phyloP scores from a whole-genome alignment of 495 filamentous ascomycete genomes.

The Cercophora sp. region DNA sequence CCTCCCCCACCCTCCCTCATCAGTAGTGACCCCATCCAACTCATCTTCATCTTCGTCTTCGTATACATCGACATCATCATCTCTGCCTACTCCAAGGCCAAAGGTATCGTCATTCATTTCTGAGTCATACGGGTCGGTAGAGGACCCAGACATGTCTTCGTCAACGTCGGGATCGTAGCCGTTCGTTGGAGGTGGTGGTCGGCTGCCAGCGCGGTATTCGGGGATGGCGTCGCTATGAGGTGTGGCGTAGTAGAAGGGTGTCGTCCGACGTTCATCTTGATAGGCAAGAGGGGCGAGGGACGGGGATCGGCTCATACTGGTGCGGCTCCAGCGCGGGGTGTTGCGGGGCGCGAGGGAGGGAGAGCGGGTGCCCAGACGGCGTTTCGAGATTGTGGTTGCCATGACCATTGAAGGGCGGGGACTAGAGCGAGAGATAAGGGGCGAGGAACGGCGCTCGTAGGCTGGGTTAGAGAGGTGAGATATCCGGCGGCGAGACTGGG shows the following conservation, averaged over 20 bases:
- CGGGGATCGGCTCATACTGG: constrained; percentile 33
- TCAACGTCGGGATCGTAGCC: constrained; percentile 21
- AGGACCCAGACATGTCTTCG: constrained; percentile 24
- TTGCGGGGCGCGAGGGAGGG: constrained; percentile 40
- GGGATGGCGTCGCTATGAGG: constrained; percentile 46
- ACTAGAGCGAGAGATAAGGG: constrained; percentile 28
- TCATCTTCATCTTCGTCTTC: constrained; percentile 32
- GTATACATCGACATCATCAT: constrained; percentile 22
- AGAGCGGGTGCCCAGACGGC: constrained; percentile 35
- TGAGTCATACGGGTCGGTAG: constrained; percentile 26
- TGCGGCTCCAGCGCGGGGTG: constrained; percentile 45
- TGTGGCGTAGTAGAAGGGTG: constrained; percentile 51
- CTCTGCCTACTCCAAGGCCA: constrained; percentile 4
- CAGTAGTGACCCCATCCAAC: constrained; percentile 29
- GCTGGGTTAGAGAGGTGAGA: constrained; percentile 21
- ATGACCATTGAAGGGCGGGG: constrained; percentile 17
- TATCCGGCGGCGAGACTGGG: constrained; percentile 36
- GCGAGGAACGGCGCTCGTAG: constrained; percentile 37
- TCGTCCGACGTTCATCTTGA: constrained; percentile 34
- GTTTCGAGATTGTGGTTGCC: constrained; percentile 26
- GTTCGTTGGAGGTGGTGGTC: constrained; percentile 8
- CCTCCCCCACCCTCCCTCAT: constrained; percentile 15
- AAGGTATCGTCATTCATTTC: constrained; percentile 20
- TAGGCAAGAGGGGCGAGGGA: constrained; percentile 21
- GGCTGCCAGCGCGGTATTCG: constrained; percentile 19